Evolutionary conservation across 2,329 filamentous ascomycete species (phyloP).

Genomic region (Fusarium musae): DNA sequence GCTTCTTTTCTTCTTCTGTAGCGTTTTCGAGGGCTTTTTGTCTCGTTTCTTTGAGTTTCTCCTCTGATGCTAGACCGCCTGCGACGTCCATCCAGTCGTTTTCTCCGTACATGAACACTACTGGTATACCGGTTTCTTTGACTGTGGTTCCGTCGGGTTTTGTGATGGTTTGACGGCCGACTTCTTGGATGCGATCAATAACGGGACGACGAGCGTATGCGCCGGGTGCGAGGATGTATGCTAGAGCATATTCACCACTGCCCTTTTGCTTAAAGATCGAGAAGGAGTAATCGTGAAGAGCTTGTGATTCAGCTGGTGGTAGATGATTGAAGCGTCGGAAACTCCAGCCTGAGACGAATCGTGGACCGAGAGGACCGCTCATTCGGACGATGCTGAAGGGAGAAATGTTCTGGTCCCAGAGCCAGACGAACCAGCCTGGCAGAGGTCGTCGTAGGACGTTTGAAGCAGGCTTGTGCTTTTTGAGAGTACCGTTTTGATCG

Average conservation of each 20-base stretch:
- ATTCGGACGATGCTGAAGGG: slow-evolving; percentile 92
- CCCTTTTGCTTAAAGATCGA: slow-evolving; percentile 92
- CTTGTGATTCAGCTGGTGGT: slow-evolving; percentile 80
- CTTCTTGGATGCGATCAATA: slow-evolving; percentile 85
- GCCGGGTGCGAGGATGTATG: slow-evolving; percentile 92
- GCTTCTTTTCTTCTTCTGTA: slow-evolving; percentile 72
- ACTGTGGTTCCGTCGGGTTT: slow-evolving; percentile 41
- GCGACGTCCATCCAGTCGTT: slow-evolving; percentile 99
- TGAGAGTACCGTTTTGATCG: slow-evolving; percentile 51
- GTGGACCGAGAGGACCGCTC: slow-evolving; percentile 88
- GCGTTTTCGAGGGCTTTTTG: slow-evolving; percentile 68
- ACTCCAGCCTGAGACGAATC: slow-evolving; percentile 95
- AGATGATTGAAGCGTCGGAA: slow-evolving; percentile 91
- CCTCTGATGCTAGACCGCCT: slow-evolving; percentile 82
- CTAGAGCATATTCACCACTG: slow-evolving; percentile 91
- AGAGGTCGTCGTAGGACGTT: slow-evolving; percentile 64
- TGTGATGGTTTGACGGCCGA: slow-evolving; percentile 76
- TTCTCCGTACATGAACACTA: slow-evolving; percentile 96
- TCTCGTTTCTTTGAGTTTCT: slow-evolving; percentile 79
- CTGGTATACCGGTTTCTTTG: slow-evolving; percentile 75
- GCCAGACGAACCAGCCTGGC: slow-evolving; percentile 87
- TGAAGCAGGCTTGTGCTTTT: slow-evolving; percentile 48
- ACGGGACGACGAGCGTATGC: slow-evolving; percentile 90
- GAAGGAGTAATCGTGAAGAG: slow-evolving; percentile 93
- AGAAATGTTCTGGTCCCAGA: slow-evolving; percentile 97